Evolutionary conservation across 306 rosid species (phyloP), one percentile per base, ranked within the genome.

Genomic region (Lathyrus sativus): DNA sequence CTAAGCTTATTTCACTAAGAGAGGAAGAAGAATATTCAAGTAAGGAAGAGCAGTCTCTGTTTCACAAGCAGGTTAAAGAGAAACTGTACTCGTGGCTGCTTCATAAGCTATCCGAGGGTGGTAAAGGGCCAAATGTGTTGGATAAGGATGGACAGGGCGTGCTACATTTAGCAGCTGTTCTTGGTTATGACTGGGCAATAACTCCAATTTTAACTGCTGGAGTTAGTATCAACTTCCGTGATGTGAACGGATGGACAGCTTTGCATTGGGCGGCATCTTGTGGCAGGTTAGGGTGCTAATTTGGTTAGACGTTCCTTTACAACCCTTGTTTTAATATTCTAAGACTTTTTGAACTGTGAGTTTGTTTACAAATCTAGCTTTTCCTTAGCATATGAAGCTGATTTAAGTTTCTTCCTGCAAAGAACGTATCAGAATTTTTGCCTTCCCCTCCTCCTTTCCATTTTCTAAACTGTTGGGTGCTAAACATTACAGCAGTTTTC

Each of bases 231-330:
- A 91, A 91, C 80, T 91, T 91, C 81, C 89, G 97, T 15, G 97
- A 91, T 58, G 63, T 75, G 53, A 91, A 86, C 75, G 97, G 97
- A 44, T 91, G 96, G 97, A 86, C 97, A 8, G 97, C 96, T 53
- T 74, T 91, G 62, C 97, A 91, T 73, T 91, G 97, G 97, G 97
- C 96, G 39, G 97, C 97, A 59, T 88, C 61, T 65, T 76, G 67
- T 80, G 93, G 97, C 96, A 85, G 97, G 97, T 74, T 83, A 86
- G 71, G 73, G 26, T 71, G 39, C 54, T 72, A 46, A 68, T 65
- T 15, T 77, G 58, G 54, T 51, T 42, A 66, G 39, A 56, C 48
- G 60, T 53, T 62, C 49, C 41, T 49, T 70, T 26, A 4, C 41
- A 17, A 28, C 38, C 2, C 11, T 54, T 44, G 61, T 42, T 48